phyloP scores from a whole-genome alignment of 805 yeast genomes.

The Suhomyces sp. region DNA sequence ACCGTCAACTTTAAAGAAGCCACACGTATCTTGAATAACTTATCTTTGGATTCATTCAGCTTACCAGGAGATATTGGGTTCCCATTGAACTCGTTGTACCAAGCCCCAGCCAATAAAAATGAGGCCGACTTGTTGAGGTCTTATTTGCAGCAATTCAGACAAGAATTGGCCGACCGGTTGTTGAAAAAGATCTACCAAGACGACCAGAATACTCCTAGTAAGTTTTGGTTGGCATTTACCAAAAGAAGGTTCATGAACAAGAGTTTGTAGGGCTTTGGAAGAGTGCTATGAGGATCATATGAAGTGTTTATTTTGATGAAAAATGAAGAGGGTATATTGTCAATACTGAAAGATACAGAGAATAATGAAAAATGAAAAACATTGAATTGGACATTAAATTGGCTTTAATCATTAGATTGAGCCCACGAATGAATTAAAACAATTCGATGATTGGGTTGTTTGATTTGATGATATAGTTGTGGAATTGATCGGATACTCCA shows the following conservation, averaged over 20 bases:
- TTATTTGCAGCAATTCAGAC: slow-evolving; percentile 90
- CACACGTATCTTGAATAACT: slow-evolving; percentile 67
- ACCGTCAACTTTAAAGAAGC: slow-evolving; percentile 58
- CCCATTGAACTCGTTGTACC: slow-evolving; percentile 79
- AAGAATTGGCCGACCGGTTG: slow-evolving; percentile 83
- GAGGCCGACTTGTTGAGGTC: slow-evolving; percentile 79
- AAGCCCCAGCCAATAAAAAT: slow-evolving; percentile 68
- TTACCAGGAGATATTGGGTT: slow-evolving; percentile 96
- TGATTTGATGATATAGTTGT: too few species aligned
- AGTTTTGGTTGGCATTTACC: slow-evolving; percentile 94
- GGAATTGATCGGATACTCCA: too few species aligned
- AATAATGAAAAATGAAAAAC: too few species aligned
- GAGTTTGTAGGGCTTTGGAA: slow-evolving; percentile 62
- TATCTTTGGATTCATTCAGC: slow-evolving; percentile 82
- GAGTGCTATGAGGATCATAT: neutral
- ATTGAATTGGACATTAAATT: too few species aligned
- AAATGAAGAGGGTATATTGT: too few species aligned
- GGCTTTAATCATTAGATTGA: too few species aligned
- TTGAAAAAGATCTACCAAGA: slow-evolving; percentile 69
- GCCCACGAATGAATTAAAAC: too few species aligned
- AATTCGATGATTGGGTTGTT: too few species aligned
- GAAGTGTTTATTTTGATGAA: too few species aligned
- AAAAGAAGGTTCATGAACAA: slow-evolving; percentile 96
- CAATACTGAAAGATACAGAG: too few species aligned
- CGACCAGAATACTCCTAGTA: slow-evolving; percentile 64